A percentile compares a stretch with the other conserved stretches of the same genome.
phyloP scores from a whole-genome alignment of 2,329 filamentous ascomycete genomes.

The Leptosphaerulina australis region DNA sequence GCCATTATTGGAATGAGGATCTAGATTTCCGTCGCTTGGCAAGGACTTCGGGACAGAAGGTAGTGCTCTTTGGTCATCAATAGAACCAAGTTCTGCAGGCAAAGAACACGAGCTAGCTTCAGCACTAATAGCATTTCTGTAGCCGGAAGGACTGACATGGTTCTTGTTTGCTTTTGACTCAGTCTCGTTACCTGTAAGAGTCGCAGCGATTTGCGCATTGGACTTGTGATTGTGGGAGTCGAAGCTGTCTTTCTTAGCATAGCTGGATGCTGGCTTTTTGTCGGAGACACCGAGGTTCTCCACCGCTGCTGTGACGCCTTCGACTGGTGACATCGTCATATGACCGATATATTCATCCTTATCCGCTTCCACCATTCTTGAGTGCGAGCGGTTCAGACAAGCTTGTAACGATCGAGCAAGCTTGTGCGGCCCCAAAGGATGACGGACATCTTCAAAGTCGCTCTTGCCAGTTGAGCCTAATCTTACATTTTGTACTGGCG shows the following conservation, averaged over 20 bases:
- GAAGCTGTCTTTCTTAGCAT: neutral
- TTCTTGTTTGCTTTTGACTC: neutral
- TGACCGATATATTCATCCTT: neutral
- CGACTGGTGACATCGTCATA: neutral
- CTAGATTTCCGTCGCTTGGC: neutral
- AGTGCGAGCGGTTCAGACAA: conserved; percentile 28
- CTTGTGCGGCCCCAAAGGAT: conserved; percentile 50
- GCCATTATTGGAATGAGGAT: neutral
- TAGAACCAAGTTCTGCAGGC: neutral
- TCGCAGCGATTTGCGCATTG: neutral
- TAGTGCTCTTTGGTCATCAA: neutral
- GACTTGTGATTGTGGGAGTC: neutral
- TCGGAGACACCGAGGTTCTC: neutral
- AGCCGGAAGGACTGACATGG: neutral
- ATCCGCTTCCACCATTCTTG: neutral
- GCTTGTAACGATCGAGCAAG: conserved; percentile 45
- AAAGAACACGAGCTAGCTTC: neutral
- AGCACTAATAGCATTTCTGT: neutral
- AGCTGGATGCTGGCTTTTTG: neutral
- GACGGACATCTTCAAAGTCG: conserved; percentile 45
- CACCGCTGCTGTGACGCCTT: neutral
- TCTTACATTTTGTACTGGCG: neutral
- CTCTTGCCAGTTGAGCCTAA: conserved; percentile 10
- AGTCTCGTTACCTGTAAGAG: neutral
- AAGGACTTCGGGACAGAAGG: neutral